Conservation (phyloP, 345 rosid species). For the sweet orange (Citrus sinensis) region DNA sequence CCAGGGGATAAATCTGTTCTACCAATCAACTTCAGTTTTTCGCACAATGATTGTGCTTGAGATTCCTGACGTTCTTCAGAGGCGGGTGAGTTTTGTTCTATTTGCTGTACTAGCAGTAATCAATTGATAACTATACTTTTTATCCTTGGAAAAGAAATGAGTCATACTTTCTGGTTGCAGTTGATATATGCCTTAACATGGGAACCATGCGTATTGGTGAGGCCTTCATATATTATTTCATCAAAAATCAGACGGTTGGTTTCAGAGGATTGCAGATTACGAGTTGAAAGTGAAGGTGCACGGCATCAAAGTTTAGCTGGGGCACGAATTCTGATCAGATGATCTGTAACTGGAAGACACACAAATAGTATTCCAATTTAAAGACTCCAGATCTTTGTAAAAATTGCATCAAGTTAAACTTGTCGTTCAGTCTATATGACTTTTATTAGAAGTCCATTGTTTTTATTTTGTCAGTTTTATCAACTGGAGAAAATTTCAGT, state of each 20-base stretch:
- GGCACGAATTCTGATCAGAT: background rate
- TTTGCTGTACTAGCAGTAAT: background rate
- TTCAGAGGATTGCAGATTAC: background rate
- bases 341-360: background rate
- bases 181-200: background rate
- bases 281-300: background rate
- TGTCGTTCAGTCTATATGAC: too few species aligned
- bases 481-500: background rate
- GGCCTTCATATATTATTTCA: too few species aligned
- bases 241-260: background rate
- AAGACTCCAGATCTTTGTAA: background rate
- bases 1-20: background rate
- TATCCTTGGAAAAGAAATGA: too few species aligned
- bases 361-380: background rate
- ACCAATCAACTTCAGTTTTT: background rate
- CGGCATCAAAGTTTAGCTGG: background rate
- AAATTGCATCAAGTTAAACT: too few species aligned
- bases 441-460: background rate
- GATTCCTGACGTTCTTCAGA: background rate
- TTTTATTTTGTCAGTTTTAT: background rate
- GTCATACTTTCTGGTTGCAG: background rate
- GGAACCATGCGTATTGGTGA: background rate
- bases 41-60: background rate
- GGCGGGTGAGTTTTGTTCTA: background rate
- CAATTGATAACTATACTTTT: too few species aligned